Percentiles rank a stretch among this genome's conserved stretches.
Evolutionary conservation across 1,284 basidiomycete genomes (phyloP).

Genomic region (Stereum hirsutum): DNA sequence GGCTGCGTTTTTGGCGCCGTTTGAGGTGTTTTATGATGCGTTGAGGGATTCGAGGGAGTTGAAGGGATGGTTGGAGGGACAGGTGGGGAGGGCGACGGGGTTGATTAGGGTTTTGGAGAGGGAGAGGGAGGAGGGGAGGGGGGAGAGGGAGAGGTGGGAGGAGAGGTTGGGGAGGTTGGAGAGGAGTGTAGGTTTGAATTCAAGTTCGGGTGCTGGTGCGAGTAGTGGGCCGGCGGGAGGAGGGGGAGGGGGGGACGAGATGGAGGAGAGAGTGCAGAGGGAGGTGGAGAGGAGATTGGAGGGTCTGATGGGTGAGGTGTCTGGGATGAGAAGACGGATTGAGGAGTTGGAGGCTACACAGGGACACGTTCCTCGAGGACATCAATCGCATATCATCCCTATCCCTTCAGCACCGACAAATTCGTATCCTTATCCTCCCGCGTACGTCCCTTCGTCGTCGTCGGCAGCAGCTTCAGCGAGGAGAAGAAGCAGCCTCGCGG

Average conservation of each 20-base stretch:
- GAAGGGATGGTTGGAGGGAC: slow-evolving; percentile 63
- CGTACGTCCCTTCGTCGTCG: no score
- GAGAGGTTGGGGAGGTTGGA: no score
- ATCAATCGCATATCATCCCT: no score
- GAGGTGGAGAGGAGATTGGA: slow-evolving; percentile 49
- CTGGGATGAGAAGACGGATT: slow-evolving; percentile 38
- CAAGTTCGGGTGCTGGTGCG: no score
- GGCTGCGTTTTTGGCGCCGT: slow-evolving; percentile 65
- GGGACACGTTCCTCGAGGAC: no score
- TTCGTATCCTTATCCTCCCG: no score
- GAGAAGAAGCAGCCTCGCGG: slow-evolving; percentile 9
- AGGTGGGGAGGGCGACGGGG: slow-evolving; percentile 50
- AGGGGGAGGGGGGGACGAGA: no score
- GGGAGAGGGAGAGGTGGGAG: slow-evolving; percentile 45
- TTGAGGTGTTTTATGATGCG: slow-evolving; percentile 71
- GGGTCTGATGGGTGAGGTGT: slow-evolving; percentile 48
- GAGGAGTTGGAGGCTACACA: slow-evolving; percentile 23
- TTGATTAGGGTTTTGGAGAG: slow-evolving; percentile 40
- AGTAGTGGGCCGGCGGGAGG: no score
- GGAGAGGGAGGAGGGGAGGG: slow-evolving; percentile 47
- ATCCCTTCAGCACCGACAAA: no score
- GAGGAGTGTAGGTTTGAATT: no score
- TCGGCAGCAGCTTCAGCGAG: slow-evolving; percentile 9
- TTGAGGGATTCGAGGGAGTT: slow-evolving; percentile 67
- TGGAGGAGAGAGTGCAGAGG: slow-evolving; percentile 46